Percentiles rank a stretch among this genome's conserved stretches.
Conservation (phyloP, 2,329 filamentous ascomycete genomes). For the Xenosphaeropsis pyriputrescens region DNA sequence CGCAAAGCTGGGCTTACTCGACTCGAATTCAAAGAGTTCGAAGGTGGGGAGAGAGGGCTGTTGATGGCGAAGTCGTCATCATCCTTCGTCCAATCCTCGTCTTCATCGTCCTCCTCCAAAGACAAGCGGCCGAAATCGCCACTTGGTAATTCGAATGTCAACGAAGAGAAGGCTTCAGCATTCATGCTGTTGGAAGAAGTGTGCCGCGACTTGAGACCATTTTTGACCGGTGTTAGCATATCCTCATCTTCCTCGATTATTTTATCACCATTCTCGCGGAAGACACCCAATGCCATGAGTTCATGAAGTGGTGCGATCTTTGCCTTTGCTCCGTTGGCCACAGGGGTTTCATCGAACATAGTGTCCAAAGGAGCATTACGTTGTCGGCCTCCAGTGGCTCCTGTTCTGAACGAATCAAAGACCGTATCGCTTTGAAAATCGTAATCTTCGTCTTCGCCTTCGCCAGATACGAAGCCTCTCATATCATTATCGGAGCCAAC, state of each 20-base stretch:
- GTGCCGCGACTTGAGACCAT: conserved; percentile 7
- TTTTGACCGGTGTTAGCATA: conserved; percentile 29
- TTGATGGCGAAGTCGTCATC: conserved; percentile 37
- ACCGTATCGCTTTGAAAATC: conserved; percentile 65
- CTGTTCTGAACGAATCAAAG: conserved; percentile 63
- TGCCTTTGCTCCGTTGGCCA: conserved; percentile 33
- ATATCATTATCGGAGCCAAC: conserved; percentile 56
- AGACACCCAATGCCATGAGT: conserved; percentile 22
- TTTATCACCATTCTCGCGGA: conserved; percentile 36
- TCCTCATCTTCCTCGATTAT: conserved; percentile 51
- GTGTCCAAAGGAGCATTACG: conserved; percentile 61
- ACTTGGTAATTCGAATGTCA: conserved; percentile 15
- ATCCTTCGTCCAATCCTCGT: conserved; percentile 45
- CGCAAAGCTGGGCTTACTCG: conserved; percentile 37
- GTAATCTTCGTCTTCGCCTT: conserved; percentile 65
- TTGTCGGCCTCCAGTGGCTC: conserved; percentile 51
- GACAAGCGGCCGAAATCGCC: conserved; percentile 34
- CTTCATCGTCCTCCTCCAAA: conserved; percentile 45
- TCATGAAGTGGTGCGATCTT: conserved; percentile 17
- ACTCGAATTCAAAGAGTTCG: conserved; percentile 34
- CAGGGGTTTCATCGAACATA: conserved; percentile 69
- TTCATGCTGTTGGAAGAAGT: conserved; percentile 4
- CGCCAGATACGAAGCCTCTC: conserved; percentile 46
- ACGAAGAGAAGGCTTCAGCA: conserved; percentile 10
- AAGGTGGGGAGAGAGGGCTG: conserved; percentile 43